A percentile compares a stretch with the other conserved stretches of the same genome.
Evolutionary conservation across 495 filamentous ascomycete species (phyloP).

Genomic region (Glonium stellatum): DNA sequence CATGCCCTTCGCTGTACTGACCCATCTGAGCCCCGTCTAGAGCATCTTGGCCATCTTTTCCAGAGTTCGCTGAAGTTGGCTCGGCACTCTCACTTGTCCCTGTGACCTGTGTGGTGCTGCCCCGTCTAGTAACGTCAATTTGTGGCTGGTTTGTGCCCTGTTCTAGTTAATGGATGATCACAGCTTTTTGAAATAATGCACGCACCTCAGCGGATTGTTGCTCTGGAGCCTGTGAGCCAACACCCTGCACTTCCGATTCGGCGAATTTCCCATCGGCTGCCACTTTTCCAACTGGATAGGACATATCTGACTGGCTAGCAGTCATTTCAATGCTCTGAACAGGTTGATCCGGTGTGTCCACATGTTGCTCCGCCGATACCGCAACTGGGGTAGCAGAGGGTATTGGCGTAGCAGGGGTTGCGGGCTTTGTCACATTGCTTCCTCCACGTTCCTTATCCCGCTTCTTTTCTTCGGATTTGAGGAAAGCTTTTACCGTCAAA

Average conservation of each 20-base stretch:
- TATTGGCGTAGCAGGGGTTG: slow-evolving; percentile 32
- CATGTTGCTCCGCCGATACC: slow-evolving; percentile 12
- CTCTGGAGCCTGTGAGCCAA: neutral
- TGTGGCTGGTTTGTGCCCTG: neutral
- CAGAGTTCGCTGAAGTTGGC: slow-evolving; percentile 9
- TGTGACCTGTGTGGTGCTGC: neutral
- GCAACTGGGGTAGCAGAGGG: slow-evolving; percentile 6
- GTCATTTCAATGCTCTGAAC: slow-evolving; percentile 11
- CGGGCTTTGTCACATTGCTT: slow-evolving; percentile 29
- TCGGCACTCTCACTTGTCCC: neutral
- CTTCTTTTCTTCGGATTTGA: slow-evolving; percentile 85
- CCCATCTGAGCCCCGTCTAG: neutral
- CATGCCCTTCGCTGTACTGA: neutral
- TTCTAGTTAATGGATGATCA: neutral
- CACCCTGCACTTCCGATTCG: neutral
- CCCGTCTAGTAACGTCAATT: neutral
- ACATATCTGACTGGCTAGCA: neutral
- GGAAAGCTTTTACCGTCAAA: slow-evolving; percentile 80
- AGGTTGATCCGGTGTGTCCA: slow-evolving; percentile 25
- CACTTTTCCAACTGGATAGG: neutral
- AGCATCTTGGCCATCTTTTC: neutral
- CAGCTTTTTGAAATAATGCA: neutral
- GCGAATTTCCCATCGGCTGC: neutral
- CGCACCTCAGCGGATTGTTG: slow-evolving; percentile 1
- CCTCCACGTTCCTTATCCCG: slow-evolving; percentile 51